Conservation (phyloP, 257 asterid genomes). For the Ilex aquifolium region DNA sequence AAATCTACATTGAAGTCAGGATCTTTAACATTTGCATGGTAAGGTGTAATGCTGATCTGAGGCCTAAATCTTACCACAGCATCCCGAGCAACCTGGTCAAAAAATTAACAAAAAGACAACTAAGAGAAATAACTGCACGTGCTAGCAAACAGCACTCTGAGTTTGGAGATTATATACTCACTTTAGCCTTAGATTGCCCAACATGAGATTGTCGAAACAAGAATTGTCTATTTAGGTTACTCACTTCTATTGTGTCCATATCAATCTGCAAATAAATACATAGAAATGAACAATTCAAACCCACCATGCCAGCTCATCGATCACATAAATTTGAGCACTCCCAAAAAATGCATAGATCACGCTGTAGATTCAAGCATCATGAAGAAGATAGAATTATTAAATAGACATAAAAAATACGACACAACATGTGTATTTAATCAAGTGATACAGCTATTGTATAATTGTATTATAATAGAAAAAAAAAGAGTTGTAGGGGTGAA, state of each 20-base stretch:
- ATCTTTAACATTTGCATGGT: conserved; percentile 91
- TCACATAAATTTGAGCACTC: no score
- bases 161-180: conserved; percentile 25
- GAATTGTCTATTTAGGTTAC: conserved; percentile 97
- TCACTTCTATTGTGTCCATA: conserved; percentile 98
- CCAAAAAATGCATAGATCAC: no score
- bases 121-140: conserved; percentile 7
- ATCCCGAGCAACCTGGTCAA: conserved; percentile 90
- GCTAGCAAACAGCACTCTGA: conserved; percentile 10
- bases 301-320: not conserved
- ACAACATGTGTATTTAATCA: no score
- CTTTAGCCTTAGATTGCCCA: conserved; percentile 97
- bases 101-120: conserved; percentile 16
- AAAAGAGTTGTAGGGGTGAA: no score
- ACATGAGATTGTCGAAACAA: conserved; percentile 92
- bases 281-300: conserved; percentile 13
- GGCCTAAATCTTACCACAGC: conserved; percentile 95
- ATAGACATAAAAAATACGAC: no score
- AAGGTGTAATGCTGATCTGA: conserved; percentile 68
- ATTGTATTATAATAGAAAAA: no score
- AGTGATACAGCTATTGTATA: no score
- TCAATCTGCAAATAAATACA: conserved; percentile 66
- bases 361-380: no score
- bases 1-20: conserved; percentile 90
- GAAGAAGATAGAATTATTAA: no score